Conservation (phyloP, 2,329 filamentous ascomycete genomes). For the Polytolypa hystricis region DNA sequence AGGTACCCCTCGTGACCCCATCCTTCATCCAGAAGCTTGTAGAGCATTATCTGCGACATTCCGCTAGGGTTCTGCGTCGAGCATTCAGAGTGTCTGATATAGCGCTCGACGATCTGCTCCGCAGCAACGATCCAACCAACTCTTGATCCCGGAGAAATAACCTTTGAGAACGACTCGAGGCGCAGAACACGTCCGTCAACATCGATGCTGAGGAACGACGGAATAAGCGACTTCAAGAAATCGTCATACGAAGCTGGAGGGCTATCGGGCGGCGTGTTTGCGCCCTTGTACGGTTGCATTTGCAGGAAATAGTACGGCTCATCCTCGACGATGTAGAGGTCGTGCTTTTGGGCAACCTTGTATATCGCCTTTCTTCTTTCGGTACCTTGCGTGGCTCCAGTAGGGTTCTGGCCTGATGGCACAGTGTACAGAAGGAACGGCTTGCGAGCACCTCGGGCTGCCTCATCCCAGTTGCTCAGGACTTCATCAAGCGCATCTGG, state of each 20-base stretch:
- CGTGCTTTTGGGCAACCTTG: slow-evolving; percentile 67
- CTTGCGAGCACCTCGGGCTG: slow-evolving; percentile 47
- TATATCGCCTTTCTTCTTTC: slow-evolving; percentile 64
- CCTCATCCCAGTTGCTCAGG: slow-evolving; percentile 54
- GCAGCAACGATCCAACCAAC: slow-evolving; percentile 84
- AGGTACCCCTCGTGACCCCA: slow-evolving; percentile 92
- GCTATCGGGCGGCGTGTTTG: slow-evolving; percentile 40
- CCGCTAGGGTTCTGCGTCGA: slow-evolving; percentile 78
- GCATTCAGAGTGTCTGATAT: slow-evolving; percentile 69
- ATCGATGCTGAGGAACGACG: slow-evolving; percentile 69
- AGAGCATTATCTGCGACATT: slow-evolving; percentile 70
- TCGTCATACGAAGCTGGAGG: slow-evolving; percentile 54
- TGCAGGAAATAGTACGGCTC: slow-evolving; percentile 94
- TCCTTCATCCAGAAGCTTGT: slow-evolving; percentile 81
- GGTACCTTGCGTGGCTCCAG: slow-evolving; percentile 65
- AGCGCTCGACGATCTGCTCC: slow-evolving; percentile 72
- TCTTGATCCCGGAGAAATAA: slow-evolving; percentile 70
- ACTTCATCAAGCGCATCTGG: slow-evolving; percentile 52
- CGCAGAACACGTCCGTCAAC: slow-evolving; percentile 79
- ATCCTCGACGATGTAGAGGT: slow-evolving; percentile 79
- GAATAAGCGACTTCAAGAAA: slow-evolving; percentile 63
- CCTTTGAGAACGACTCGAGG: slow-evolving; percentile 89
- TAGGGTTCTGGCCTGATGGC: slow-evolving; percentile 81
- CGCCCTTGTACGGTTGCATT: slow-evolving; percentile 59
- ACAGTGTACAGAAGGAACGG: slow-evolving; percentile 60